phyloP scores from a whole-genome alignment of 2,329 filamentous ascomycete species.

The Penicillium sclerotigenum region DNA sequence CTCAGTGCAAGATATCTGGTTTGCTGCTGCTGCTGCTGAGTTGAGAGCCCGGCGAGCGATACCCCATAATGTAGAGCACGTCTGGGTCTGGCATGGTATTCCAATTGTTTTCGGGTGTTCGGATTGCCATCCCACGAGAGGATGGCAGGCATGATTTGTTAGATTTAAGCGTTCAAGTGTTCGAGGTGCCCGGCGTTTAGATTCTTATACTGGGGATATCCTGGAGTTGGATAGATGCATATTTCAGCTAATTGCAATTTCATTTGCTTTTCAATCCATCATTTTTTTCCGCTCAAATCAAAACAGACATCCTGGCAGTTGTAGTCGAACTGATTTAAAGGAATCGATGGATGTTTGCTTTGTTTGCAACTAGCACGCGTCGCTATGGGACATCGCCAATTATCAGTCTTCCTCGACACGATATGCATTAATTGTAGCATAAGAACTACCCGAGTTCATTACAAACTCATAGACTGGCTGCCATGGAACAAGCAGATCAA shows the following conservation, averaged over 20 bases:
- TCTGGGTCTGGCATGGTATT: slow-evolving; percentile 34
- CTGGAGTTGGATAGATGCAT: background rate
- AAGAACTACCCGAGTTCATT: background rate
- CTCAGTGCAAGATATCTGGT: slow-evolving; percentile 41
- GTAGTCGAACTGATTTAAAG: background rate
- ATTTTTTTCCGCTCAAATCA: background rate
- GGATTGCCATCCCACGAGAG: slow-evolving; percentile 29
- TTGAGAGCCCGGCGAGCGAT: slow-evolving; percentile 27
- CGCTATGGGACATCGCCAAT: slow-evolving; percentile 2
- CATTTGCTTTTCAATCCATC: background rate
- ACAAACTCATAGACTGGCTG: background rate
- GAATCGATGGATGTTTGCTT: slow-evolving; percentile 14
- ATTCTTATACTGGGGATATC: slow-evolving; percentile 1
- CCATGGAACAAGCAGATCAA: slow-evolving; percentile 26
- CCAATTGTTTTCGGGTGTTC: slow-evolving; percentile 38
- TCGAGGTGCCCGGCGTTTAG: slow-evolving; percentile 11
- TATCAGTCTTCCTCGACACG: slow-evolving; percentile 5
- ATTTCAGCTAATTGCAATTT: background rate
- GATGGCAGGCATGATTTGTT: slow-evolving; percentile 33
- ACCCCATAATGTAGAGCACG: slow-evolving; percentile 35
- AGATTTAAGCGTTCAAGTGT: slow-evolving; percentile 8
- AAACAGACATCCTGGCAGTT: background rate
- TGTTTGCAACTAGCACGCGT: slow-evolving; percentile 22
- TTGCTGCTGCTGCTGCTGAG: slow-evolving; percentile 35
- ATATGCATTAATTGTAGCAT: background rate